phyloP scores from a whole-genome alignment of 2,329 filamentous ascomycete genomes.

The Plectosphaerella sp. region DNA sequence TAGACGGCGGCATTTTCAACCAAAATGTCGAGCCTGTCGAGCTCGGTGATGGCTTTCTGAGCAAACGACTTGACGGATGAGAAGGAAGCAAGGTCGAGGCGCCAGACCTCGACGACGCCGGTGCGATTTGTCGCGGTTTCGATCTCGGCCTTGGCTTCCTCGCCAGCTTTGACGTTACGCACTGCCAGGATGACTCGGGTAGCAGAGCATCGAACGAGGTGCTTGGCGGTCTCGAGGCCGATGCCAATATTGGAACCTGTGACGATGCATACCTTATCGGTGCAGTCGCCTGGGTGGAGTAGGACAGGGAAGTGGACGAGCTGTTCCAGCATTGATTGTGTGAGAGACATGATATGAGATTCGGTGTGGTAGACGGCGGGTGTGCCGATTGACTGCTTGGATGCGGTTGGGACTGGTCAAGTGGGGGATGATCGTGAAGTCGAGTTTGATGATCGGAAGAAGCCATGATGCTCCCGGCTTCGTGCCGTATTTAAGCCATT shows the following conservation, averaged over 20 bases:
- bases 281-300: constrained; percentile 4
- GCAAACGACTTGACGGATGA: constrained; percentile 31
- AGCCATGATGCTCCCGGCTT: no score
- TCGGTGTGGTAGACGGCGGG: background rate
- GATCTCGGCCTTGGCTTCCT: constrained; percentile 1
- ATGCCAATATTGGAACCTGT: constrained; percentile 29
- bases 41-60: constrained; percentile 16
- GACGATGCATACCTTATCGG: constrained; percentile 17
- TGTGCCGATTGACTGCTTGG: no score
- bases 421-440: no score
- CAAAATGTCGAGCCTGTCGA: constrained; percentile 29
- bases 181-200: constrained; percentile 27
- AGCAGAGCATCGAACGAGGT: constrained; percentile 23
- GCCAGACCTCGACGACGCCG: constrained; percentile 6
- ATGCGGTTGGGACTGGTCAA: no score
- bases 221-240: constrained; percentile 26
- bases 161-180: constrained; percentile 10
- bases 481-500: no score
- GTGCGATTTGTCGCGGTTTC: background rate
- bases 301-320: background rate
- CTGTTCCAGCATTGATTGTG: background rate
- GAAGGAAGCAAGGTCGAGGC: constrained; percentile 31
- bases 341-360: background rate
- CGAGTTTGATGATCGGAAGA: no score
- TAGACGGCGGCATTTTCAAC: constrained; percentile 28